These are phyloP conservation scores for Artemisia argyi DNA, from an alignment of 129 eudicot genomes.

Conservation along the genomic window DNA sequence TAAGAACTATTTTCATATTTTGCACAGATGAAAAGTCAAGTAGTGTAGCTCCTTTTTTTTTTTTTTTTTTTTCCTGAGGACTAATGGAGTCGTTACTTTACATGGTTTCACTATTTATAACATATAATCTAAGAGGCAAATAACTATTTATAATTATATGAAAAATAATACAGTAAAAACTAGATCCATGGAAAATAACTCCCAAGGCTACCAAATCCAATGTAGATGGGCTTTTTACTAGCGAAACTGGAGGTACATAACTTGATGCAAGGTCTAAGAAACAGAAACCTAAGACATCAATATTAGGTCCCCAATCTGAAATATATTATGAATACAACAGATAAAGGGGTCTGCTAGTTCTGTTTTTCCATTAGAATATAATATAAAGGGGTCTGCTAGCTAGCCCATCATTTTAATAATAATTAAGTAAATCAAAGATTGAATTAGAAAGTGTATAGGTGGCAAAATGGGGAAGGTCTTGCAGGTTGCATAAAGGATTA, in stretches of 20 bases:
- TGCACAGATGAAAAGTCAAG: too few relatives aligned
- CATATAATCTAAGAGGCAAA: neutral
- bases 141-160: neutral
- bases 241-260: conserved; percentile 79
- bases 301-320: conserved; percentile 93
- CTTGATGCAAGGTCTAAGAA: conserved; percentile 92
- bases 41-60: too few relatives aligned
- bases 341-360: neutral
- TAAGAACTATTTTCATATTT: too few relatives aligned
- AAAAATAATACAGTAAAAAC: neutral
- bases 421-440: too few relatives aligned
- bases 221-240: conserved; percentile 76
- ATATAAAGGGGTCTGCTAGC: too few relatives aligned
- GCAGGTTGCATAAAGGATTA: too few relatives aligned
- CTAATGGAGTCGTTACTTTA: neutral
- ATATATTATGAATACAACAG: conserved; percentile 18
- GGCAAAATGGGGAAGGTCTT: too few relatives aligned
- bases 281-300: conserved; percentile 97
- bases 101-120: conserved; percentile 12
- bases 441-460: too few relatives aligned
- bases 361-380: neutral
- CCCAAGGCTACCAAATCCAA: conserved; percentile 99
- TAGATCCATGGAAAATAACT: conserved; percentile 40
- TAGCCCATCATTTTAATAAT: too few relatives aligned
- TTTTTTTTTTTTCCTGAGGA: too few relatives aligned